These are phyloP conservation scores for Trichophyton schoenleinii DNA, from an alignment of 2,329 filamentous ascomycete genomes.

Conservation along the genomic window DNA sequence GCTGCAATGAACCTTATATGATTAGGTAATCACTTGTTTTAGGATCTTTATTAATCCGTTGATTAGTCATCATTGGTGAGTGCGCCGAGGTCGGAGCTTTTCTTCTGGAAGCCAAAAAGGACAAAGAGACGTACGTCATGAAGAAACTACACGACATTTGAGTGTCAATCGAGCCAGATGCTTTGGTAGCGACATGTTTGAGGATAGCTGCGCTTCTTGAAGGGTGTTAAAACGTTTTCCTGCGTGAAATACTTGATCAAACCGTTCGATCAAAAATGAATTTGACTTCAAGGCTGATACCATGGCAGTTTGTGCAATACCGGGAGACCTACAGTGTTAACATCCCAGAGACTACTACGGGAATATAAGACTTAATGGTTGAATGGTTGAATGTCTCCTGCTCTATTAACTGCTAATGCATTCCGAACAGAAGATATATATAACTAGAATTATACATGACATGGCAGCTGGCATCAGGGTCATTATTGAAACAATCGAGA, in stretches of 20 bases:
- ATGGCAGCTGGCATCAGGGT: slow-evolving; percentile 4
- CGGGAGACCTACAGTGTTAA: too few species aligned
- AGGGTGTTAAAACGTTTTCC: too few species aligned
- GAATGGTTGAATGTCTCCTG: background rate
- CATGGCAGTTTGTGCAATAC: too few species aligned
- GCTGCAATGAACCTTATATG: background rate
- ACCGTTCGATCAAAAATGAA: too few species aligned
- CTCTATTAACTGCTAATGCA: background rate
- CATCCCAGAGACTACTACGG: too few species aligned
- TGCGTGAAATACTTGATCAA: too few species aligned
- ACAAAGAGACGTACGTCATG: background rate
- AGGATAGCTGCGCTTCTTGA: too few species aligned
- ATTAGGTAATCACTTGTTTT: background rate
- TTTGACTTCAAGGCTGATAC: too few species aligned
- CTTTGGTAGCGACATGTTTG: too few species aligned
- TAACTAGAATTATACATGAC: slow-evolving; percentile 3
- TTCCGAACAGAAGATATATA: background rate
- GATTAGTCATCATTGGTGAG: background rate
- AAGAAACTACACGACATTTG: background rate
- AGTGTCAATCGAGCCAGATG: too few species aligned
- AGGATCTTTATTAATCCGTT: background rate
- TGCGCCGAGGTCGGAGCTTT: background rate
- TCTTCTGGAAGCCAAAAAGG: background rate
- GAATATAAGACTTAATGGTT: background rate
- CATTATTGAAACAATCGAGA: background rate